A percentile compares a stretch with the other conserved stretches of the same genome.
These are phyloP conservation scores for Kodamaea nitidulidarum DNA, from an alignment of 805 yeast genomes.

Conservation along the genomic window DNA sequence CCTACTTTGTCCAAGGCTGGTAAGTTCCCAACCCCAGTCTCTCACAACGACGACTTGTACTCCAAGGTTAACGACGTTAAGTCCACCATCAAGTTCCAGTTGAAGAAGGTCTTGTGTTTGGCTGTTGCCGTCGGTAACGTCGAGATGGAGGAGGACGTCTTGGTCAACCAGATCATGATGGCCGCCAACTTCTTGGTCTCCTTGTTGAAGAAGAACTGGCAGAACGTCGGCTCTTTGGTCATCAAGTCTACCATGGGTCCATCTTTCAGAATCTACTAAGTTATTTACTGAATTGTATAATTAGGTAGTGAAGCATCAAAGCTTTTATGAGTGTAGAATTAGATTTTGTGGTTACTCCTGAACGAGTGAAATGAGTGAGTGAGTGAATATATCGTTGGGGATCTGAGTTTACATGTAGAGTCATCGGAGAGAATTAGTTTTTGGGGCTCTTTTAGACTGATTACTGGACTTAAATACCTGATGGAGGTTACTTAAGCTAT, in stretches of 20 bases:
- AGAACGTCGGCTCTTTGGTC: slow-evolving; percentile 98
- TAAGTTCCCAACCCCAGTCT: slow-evolving; percentile 99
- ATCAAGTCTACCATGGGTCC: slow-evolving; percentile 99
- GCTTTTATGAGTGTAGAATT: not conserved
- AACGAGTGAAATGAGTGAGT: too few species aligned
- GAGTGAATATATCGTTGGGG: too few species aligned
- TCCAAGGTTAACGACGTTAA: slow-evolving; percentile 93
- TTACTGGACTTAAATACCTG: too few species aligned
- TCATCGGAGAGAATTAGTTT: too few species aligned
- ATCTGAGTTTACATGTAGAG: too few species aligned
- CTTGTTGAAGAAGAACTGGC: slow-evolving; percentile 99
- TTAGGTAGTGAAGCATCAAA: not conserved
- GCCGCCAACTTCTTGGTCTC: slow-evolving; percentile 99
- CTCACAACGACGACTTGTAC: slow-evolving; percentile 98
- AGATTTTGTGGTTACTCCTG: too few species aligned
- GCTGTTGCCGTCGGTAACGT: slow-evolving; percentile 99
- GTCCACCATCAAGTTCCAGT: slow-evolving; percentile 99
- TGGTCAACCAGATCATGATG: slow-evolving; percentile 97
- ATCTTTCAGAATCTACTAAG: slow-evolving; percentile 96
- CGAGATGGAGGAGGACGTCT: slow-evolving; percentile 95
- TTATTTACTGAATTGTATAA: not conserved
- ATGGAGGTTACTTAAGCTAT: too few species aligned
- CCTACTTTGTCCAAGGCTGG: slow-evolving; percentile 99
- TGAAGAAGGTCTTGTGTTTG: slow-evolving; percentile 98
- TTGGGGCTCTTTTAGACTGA: too few species aligned